Evolutionary conservation across 208 protist species (phyloP), one percentile per base, ranked within the genome.

Genomic region (Herpetomonas muscarum): DNA sequence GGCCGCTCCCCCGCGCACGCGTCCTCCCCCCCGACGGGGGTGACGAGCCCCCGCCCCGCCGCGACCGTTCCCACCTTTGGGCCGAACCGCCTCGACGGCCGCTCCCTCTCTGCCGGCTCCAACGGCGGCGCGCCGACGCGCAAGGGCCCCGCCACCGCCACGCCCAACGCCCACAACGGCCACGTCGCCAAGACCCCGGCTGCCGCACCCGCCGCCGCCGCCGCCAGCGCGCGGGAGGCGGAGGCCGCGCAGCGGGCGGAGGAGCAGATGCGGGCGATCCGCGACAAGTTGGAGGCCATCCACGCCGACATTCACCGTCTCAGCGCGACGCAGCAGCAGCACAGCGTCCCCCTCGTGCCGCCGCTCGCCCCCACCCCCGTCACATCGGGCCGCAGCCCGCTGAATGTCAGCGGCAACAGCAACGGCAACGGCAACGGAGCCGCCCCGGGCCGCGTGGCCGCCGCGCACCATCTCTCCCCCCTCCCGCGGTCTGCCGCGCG

Each of bases 221-320:
- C 34, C 13, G 9, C 34, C 13, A 13, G 34, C 34, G 34, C 34
- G 34, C 9, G 9, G 9, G 34, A 17, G 6, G 34, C 34, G 36
- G 56, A 53, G 26, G 36, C 62, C n/a, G 65, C 67, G 12, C 41
- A 63, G 30, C 50, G 46, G 15, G 71, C 76, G 21, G 76, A 74
- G 46, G 62, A 59, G 32, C 77, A 82, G 44, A 53, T 87, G 44
- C 57, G 74, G 37, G 57, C 44, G 0, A 67, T 90, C 15, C 64
- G 77, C 60, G 34, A 46, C 2, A 85, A 87, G 63, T 65, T 88
- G 46, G 66, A 61, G 2, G 26, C 31, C 5, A 78, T 88, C 62
- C 82, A 85, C 48, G 65, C 66, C 12, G 86, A 90, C 29, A 60
- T 89, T 30, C 60, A 70, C 48, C 63, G 55, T 15, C 25, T 74